These are phyloP conservation scores for Verticillium isaacii DNA, from an alignment of 2,329 filamentous ascomycete species.

Conservation along the genomic window DNA sequence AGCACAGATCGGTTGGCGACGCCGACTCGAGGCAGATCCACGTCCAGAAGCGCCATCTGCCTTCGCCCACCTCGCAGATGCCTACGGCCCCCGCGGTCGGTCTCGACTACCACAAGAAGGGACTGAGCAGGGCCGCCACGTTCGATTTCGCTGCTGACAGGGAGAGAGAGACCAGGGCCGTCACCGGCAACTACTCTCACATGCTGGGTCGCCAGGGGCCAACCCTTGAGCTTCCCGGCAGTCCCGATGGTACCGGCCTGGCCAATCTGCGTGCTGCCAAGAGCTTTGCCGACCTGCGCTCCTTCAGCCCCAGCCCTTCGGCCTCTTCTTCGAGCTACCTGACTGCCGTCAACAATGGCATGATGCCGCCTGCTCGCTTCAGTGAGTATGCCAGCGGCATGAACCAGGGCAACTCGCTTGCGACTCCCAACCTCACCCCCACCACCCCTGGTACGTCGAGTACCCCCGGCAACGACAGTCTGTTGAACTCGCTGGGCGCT, in stretches of 20 bases:
- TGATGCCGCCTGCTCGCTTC: constrained; percentile 45
- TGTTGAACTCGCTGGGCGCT: constrained; percentile 44
- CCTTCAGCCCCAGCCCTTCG: constrained; percentile 90
- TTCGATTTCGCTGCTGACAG: constrained; percentile 89
- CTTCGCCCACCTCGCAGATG: constrained; percentile 49
- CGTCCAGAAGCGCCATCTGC: constrained; percentile 66
- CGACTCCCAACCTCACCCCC: constrained; percentile 26
- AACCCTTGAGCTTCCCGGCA: constrained; percentile 84
- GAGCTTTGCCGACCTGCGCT: constrained; percentile 92
- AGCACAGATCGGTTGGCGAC: constrained; percentile 84
- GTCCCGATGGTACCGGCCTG: constrained; percentile 57
- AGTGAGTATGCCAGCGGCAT: constrained; percentile 39
- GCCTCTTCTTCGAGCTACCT: constrained; percentile 82
- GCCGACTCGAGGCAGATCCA: constrained; percentile 87
- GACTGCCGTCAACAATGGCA: constrained; percentile 42
- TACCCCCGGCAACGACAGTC: constrained; percentile 33
- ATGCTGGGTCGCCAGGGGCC: constrained; percentile 76
- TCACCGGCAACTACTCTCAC: constrained; percentile 63
- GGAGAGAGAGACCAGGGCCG: constrained; percentile 63
- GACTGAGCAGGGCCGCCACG: constrained; percentile 89
- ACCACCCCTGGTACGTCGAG: constrained; percentile 29
- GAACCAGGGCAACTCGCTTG: constrained; percentile 26
- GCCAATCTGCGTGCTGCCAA: constrained; percentile 85
- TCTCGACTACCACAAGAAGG: constrained; percentile 73
- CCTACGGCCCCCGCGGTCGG: constrained; percentile 58